These are phyloP conservation scores for Neofusicoccum sp. DNA, from an alignment of 2,329 filamentous ascomycete genomes.

Conservation along the genomic window DNA sequence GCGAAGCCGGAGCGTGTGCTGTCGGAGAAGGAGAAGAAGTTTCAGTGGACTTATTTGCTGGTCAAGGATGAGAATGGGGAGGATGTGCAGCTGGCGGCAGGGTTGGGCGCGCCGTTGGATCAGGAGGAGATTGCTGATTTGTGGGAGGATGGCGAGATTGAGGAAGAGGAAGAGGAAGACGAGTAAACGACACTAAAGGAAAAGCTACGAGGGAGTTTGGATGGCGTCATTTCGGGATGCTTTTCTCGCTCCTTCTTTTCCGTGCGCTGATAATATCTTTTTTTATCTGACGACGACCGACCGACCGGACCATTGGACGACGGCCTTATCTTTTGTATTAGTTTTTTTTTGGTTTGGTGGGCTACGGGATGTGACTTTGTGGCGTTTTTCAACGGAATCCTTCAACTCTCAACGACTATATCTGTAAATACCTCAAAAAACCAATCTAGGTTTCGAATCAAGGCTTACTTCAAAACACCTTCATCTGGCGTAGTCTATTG, in stretches of 20 bases:
- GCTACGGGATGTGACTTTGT: background rate
- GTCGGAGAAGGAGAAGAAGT: background rate
- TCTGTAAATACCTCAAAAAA: background rate
- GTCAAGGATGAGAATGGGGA: constrained; percentile 1
- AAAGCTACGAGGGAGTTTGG: background rate
- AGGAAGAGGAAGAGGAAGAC: constrained; percentile 8
- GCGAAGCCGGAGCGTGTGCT: background rate
- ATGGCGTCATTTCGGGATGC: no score
- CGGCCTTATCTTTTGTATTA: no score
- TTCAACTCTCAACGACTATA: background rate
- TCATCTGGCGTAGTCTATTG: no score
- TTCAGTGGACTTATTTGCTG: constrained; percentile 5
- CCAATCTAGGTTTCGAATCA: background rate
- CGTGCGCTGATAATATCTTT: no score
- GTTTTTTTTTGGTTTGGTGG: background rate
- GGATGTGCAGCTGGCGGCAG: constrained; percentile 11
- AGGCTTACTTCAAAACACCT: no score
- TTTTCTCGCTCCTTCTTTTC: background rate
- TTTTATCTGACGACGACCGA: no score
- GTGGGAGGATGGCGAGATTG: constrained; percentile 16
- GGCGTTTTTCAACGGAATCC: background rate
- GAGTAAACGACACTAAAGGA: background rate
- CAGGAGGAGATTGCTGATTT: constrained; percentile 20
- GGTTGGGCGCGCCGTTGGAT: constrained; percentile 11
- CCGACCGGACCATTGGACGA: no score